Percentiles rank a stretch among this genome's conserved stretches.
phyloP scores from a whole-genome alignment of 139 green algal genomes.

The Volvox africanus region DNA sequence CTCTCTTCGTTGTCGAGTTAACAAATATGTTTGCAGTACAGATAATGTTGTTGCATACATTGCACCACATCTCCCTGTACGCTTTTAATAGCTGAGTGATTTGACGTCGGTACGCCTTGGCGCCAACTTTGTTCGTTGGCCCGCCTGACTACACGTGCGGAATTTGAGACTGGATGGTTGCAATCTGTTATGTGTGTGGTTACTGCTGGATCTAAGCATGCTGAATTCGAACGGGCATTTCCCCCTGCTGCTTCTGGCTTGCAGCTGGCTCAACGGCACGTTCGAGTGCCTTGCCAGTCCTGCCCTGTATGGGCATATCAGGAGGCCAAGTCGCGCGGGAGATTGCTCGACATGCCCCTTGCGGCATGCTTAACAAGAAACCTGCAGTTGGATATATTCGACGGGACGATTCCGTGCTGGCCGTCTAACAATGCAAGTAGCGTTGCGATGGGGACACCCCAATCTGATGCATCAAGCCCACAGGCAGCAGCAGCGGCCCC shows the following conservation, averaged over 20 bases:
- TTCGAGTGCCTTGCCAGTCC: conserved; percentile 35
- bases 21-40: no score
- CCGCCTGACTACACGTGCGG: no score
- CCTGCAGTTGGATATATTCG: conserved; percentile 35
- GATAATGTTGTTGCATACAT: no score
- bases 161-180: neutral
- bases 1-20: no score
- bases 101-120: neutral
- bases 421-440: conserved; percentile 1
- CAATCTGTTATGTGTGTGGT: neutral
- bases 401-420: neutral
- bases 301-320: conserved; percentile 44
- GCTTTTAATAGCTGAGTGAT: neutral
- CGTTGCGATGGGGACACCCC: conserved; percentile 8
- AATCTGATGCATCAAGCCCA: conserved; percentile 20
- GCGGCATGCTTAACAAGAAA: conserved; percentile 24
- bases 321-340: conserved; percentile 28
- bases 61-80: no score
- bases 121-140: conserved; percentile 9
- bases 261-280: conserved; percentile 43
- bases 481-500: neutral
- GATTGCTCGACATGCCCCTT: conserved; percentile 38
- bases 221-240: no score
- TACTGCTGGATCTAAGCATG: neutral
- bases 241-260: neutral